These are phyloP conservation scores for Alopecurus myosuroides DNA, from an alignment of 176 grass and related monocot species.

Conservation along the genomic window DNA sequence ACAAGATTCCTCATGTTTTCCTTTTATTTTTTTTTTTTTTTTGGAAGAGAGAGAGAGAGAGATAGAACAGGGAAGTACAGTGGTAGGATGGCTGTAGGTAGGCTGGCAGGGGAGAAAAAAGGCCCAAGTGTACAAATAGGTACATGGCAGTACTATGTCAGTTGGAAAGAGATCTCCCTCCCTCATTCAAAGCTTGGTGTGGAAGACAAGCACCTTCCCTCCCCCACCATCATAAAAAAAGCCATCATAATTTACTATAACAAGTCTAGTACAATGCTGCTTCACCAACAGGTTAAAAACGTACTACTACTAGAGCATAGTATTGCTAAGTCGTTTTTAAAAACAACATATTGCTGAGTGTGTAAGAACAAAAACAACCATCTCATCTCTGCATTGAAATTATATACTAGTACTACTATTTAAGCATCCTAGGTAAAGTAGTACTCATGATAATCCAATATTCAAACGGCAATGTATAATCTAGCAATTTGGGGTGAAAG, in stretches of 20 bases:
- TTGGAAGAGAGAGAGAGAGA: background rate
- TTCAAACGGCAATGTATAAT: background rate
- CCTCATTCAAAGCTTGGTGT: slow-evolving; percentile 87
- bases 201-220: slow-evolving; percentile 86
- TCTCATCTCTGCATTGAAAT: background rate
- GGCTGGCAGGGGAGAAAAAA: slow-evolving; percentile 53
- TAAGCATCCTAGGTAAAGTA: background rate
- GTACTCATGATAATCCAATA: background rate
- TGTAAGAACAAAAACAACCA: background rate
- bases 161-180: slow-evolving; percentile 49
- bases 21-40: background rate
- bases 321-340: background rate
- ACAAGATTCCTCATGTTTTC: slow-evolving; percentile 76
- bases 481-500: background rate
- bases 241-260: slow-evolving; percentile 31
- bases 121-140: slow-evolving; percentile 48
- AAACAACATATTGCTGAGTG: background rate
- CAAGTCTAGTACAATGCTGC: slow-evolving; percentile 35
- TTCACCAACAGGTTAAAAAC: background rate
- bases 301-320: background rate
- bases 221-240: slow-evolving; percentile 30
- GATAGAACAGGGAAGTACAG: slow-evolving; percentile 18
- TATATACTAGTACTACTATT: background rate
- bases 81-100: slow-evolving; percentile 35
- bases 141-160: slow-evolving; percentile 49